These are phyloP conservation scores for Populus hybrid DNA, from an alignment of 441 rosid species.

Conservation along the genomic window DNA sequence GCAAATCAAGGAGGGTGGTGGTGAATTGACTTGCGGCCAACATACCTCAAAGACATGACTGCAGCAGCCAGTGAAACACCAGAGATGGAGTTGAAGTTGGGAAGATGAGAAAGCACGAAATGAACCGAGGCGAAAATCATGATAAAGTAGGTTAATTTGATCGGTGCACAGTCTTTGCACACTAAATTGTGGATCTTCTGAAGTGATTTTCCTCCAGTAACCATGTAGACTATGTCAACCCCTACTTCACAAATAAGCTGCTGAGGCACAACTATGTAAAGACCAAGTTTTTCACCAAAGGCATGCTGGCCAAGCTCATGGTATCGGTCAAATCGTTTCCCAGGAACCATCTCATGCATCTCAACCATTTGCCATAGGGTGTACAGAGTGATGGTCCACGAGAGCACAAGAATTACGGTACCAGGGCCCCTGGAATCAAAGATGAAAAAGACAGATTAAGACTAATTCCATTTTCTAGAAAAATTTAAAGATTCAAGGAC, in stretches of 20 bases:
- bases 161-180: conserved; percentile 40
- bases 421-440: conserved; percentile 71
- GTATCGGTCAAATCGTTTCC: conserved; percentile 77
- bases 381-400: conserved; percentile 73
- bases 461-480: background rate
- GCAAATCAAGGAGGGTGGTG: background rate
- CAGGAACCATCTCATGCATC: conserved; percentile 87
- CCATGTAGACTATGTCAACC: conserved; percentile 75
- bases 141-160: conserved; percentile 58
- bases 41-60: conserved; percentile 70
- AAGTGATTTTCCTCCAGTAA: conserved; percentile 75
- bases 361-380: conserved; percentile 96
- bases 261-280: conserved; percentile 77
- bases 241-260: conserved; percentile 72
- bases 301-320: conserved; percentile 84
- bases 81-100: conserved; percentile 72
- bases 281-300: conserved; percentile 77
- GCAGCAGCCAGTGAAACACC: conserved; percentile 73
- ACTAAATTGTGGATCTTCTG: conserved; percentile 56
- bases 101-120: conserved; percentile 71
- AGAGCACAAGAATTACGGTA: conserved; percentile 39
- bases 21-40: background rate
- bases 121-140: conserved; percentile 71
- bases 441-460: background rate
- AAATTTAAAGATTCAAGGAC: background rate